Evolutionary conservation across 2,329 filamentous ascomycete genomes (phyloP), one percentile per base, ranked within the genome.

Genomic region (Botrytis squamosa): DNA sequence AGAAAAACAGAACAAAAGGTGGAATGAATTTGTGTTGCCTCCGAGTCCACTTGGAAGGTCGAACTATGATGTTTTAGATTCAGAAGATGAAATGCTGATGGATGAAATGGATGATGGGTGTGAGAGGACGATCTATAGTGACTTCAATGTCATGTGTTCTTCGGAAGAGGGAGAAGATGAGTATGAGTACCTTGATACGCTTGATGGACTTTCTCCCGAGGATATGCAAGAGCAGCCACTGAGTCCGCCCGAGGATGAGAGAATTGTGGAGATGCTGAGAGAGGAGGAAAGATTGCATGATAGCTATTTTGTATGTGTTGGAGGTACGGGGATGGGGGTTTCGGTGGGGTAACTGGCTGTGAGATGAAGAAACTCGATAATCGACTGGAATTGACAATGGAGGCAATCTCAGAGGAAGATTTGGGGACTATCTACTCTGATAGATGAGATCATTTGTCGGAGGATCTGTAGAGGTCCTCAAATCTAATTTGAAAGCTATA

Each of bases 131-230:
- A 78, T 81, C 38, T 81, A 81, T 73, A 80, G 79, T 68, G 80
- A 82, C 75, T 82, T 81, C 71, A 81, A 78, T 70, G 77, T 81
- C 73, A 80, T 81, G 78, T 76, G 78, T 64, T 78, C 80, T 5
- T 74, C 73, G 38, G 75, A 71, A 9, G 74, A 70, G 12, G 78
- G 78, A 22, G 62, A 52, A 25, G 79, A 80, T 42, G 78, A 79
- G n/a, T 80, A 79, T 71, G 80, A 78, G 22, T 81, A 80, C 66
- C 76, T 82, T 4, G 80, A 81, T 75, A 77, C 79, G 12, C 75
- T 82, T 4, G 80, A 82, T 74, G 80, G 80, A 8, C 80, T 81
- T 60, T 74, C 72, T 42, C 76, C 74, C 40, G 73, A 79, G 60
- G 75, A 80, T 65, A 75, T 80, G 33, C 78, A 79, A 22, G 78